Evolutionary conservation across 2,329 filamentous ascomycete genomes (phyloP).

Genomic region (Aureobasidium uvarum): DNA sequence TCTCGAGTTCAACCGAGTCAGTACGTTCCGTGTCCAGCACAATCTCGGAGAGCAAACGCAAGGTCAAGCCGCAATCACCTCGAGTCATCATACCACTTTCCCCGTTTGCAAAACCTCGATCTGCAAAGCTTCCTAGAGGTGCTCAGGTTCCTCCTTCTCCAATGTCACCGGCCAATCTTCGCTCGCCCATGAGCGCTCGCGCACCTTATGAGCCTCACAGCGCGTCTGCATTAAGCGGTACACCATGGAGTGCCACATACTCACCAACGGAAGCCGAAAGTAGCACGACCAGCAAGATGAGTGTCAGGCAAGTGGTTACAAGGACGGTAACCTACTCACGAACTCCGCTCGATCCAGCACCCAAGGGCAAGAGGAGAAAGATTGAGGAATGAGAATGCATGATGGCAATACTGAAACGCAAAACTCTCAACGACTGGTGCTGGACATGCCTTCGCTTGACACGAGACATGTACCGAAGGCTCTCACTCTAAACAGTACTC

Average conservation of each 20-base stretch:
- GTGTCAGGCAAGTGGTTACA: conserved; percentile 88
- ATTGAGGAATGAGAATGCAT: conserved; percentile 39
- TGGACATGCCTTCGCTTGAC: neutral
- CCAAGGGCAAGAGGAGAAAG: conserved; percentile 89
- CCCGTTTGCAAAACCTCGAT: conserved; percentile 52
- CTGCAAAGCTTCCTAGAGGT: conserved; percentile 59
- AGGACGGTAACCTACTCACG: conserved; percentile 85
- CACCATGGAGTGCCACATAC: conserved; percentile 36
- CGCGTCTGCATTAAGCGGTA: conserved; percentile 38
- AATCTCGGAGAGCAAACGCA: conserved; percentile 14
- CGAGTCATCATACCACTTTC: conserved; percentile 47
- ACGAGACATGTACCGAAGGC: neutral
- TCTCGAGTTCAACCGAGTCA: conserved; percentile 16
- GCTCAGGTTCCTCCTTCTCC: conserved; percentile 78
- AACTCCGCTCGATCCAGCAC: conserved; percentile 73
- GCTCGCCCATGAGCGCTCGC: conserved; percentile 67
- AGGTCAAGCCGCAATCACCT: conserved; percentile 38
- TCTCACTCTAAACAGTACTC: neutral
- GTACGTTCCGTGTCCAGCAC: conserved; percentile 24
- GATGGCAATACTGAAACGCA: neutral
- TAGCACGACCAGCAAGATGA: conserved; percentile 51
- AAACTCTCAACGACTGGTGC: neutral
- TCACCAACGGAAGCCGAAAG: conserved; percentile 22
- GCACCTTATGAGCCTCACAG: conserved; percentile 70
- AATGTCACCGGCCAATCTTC: conserved; percentile 59